Evolutionary conservation across 495 filamentous ascomycete species (phyloP), one percentile per base, ranked within the genome.

Genomic region (Mytilinidion resinicola): DNA sequence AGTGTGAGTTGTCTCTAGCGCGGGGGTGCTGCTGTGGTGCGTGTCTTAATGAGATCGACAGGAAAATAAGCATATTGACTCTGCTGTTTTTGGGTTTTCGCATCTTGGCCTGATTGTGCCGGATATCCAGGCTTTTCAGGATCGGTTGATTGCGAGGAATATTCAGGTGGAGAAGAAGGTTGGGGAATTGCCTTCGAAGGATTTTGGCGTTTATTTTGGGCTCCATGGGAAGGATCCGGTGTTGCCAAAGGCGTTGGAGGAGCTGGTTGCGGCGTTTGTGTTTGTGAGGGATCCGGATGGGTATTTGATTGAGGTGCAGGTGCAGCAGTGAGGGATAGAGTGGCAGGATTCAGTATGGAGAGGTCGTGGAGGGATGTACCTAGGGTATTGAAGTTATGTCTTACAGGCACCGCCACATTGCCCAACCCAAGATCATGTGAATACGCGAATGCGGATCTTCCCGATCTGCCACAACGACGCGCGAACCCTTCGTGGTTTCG

Each of bases 291-390:
- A 70, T 53, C 69, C 66, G 14, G 70, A 70, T 61, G 71, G 66
- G 9, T 68, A 72, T 55, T 38, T 72, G 60, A 41, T 73, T 25
- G 70, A 71, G 54, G 65, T 72, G 17, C 59, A 67, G 56, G 25
- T 30, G 25, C 25, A 30, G 25, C 25, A 30, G 25, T 30, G 6
- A 30, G 25, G 25, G 6, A 6, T 6, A 6, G 3, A 2, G 6
- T 30, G 2, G 25, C 25, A 30, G 25, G 2, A 3, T 30, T 30
- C 2, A 30, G 25, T 6, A 30, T 30, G 2, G 25, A 30, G 25
- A 6, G 2, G 25, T 30, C 2, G 6, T 6, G 25, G 25, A 6
- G 25, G 25, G n/a, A n/a, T n/a, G n/a, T n/a, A n/a, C n/a, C n/a
- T n/a, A n/a, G n/a, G n/a, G n/a, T n/a, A n/a, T n/a, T n/a, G n/a